Evolutionary conservation across 1,284 basidiomycete genomes (phyloP), one percentile per base, ranked within the genome.

Genomic region (Ustilago curta): DNA sequence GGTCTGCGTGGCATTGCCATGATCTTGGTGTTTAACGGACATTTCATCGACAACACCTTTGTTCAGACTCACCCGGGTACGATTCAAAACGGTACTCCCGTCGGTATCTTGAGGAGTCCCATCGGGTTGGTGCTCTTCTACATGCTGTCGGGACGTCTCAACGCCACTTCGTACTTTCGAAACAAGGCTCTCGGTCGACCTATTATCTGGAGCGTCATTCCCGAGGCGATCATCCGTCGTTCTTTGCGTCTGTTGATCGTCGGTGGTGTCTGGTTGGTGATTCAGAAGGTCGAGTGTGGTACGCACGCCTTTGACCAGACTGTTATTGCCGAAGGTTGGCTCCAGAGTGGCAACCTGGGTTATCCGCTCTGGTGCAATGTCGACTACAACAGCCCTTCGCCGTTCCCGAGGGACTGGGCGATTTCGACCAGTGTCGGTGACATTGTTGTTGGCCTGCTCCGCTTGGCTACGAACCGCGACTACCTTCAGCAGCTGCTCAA

Each of bases 41-140:
- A 86, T 72, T 86, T 84, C 58, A 77, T 83, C 59, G 85, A 86
- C 70, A 67, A 86, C 45, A 86, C 85, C 14, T 86, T 85, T 76
- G 68, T 82, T 21, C 71, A 76, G 40, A 76, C 78, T 16, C 79
- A 84, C 62, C 85, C 85, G 4, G 76, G 76, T 14, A 81, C 81
- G 0, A 78, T 86, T 35, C 73, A 80, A 47, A 79, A 82, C 50
- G 85, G 85, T 37, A 83, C 79, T 7, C 73, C 83, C 19, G 70
- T 82, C 49, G 85, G 65, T 37, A 40, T 74, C n/a, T 52, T 74
- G 6, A 51, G 69, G 16, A 59, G 50, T 47, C 70, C 61, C 12
- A 69, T 72, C 21, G 68, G 73, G n/a, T 32, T 66, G 45, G 54
- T 62, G 5, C 55, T 62, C 51, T 61, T 71, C 78, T 86, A 85